Percentiles rank a stretch among this genome's conserved stretches.
These are phyloP conservation scores for Solanum dulcamara DNA, from an alignment of 257 asterid genomes.

Conservation along the genomic window DNA sequence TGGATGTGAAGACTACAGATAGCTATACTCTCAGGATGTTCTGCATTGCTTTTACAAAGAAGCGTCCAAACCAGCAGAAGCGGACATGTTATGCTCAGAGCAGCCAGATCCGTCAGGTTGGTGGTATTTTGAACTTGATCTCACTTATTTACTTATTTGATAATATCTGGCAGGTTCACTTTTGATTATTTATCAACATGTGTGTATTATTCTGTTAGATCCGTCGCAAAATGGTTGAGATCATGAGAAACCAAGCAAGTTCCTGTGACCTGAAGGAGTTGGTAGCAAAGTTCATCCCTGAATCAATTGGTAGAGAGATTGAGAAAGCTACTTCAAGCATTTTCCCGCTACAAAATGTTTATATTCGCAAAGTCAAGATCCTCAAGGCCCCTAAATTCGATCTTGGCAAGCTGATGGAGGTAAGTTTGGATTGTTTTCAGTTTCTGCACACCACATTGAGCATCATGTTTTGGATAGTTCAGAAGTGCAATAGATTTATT, in stretches of 20 bases:
- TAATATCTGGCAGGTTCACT: not conserved
- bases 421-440: not conserved
- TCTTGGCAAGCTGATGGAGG: conserved; percentile 61
- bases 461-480: not conserved
- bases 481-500: not conserved
- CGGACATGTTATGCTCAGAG: conserved; percentile 57
- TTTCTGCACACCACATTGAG: not conserved
- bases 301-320: conserved; percentile 54
- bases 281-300: conserved; percentile 54
- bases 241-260: conserved; percentile 53
- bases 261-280: conserved; percentile 44
- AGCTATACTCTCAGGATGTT: conserved; percentile 46
- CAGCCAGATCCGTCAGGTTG: conserved; percentile 57
- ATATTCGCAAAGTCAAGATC: conserved; percentile 53
- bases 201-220: conserved; percentile 17
- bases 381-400: conserved; percentile 63
- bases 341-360: conserved; percentile 55
- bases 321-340: conserved; percentile 58
- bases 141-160: not conserved
- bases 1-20: conserved; percentile 63
- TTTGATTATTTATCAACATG: not conserved
- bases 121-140: not conserved
- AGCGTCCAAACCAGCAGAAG: conserved; percentile 70
- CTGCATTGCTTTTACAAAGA: conserved; percentile 61
- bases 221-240: conserved; percentile 52